Conservation (phyloP, 257 asterid species). For the Fraxinus quadrangulata region DNA sequence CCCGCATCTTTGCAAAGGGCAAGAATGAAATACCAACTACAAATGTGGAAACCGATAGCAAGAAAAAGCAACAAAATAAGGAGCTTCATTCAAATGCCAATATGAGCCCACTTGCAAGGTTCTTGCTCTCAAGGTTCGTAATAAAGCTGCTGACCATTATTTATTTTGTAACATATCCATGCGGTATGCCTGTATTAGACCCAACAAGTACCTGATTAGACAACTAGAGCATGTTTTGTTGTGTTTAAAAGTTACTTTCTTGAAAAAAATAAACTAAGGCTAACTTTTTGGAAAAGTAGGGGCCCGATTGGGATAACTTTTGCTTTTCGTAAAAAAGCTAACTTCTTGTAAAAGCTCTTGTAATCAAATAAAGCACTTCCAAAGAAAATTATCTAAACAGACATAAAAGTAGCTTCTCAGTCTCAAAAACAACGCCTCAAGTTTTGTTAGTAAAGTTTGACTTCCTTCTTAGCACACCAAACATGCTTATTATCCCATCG, state of each 20-base stretch:
- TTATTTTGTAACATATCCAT: background rate
- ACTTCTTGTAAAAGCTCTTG: too few species aligned
- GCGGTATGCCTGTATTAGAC: background rate
- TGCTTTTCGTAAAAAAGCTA: too few species aligned
- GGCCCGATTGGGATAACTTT: too few species aligned
- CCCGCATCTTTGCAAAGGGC: conserved; percentile 57
- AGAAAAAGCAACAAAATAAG: conserved; percentile 70
- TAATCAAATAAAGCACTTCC: too few species aligned
- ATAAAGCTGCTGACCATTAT: conserved; percentile 6
- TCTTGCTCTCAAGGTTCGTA: conserved; percentile 95
- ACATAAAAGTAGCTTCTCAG: too few species aligned
- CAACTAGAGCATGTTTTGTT: background rate
- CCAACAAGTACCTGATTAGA: background rate
- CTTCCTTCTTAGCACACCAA: background rate
- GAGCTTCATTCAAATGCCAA: conserved; percentile 74
- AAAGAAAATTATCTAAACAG: too few species aligned
- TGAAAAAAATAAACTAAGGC: background rate
- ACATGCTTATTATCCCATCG: background rate
- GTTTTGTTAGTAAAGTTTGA: background rate
- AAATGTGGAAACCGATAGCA: conserved; percentile 58
- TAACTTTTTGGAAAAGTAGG: background rate
- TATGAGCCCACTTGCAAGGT: conserved; percentile 95
- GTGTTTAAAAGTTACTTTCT: background rate
- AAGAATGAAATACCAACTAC: conserved; percentile 56
- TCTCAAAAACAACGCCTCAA: too few species aligned